Evolutionary conservation across 2,329 filamentous ascomycete genomes (phyloP).

Genomic region (Zymoseptoria crescenta): DNA sequence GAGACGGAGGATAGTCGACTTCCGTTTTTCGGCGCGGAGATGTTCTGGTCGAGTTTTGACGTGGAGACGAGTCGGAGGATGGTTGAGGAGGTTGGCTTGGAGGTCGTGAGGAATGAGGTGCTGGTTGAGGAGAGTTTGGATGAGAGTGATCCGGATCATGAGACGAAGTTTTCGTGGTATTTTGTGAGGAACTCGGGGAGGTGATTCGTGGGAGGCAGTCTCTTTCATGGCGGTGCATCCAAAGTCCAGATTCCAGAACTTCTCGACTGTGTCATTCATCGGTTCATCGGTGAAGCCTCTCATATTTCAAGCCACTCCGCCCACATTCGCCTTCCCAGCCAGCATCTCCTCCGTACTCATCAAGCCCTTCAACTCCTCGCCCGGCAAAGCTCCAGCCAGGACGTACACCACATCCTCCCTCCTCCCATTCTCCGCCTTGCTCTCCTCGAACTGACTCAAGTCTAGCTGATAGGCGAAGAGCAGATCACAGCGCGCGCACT

Average conservation of each 20-base stretch:
- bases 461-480: slow-evolving; percentile 57
- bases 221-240: too few relatives aligned
- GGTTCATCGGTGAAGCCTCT: neutral
- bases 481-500: slow-evolving; percentile 54
- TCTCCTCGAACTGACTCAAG: slow-evolving; percentile 39
- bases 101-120: slow-evolving; percentile 10
- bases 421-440: slow-evolving; percentile 24
- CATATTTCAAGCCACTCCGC: neutral
- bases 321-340: slow-evolving; percentile 4
- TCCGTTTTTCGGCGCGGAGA: slow-evolving; percentile 13
- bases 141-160: slow-evolving; percentile 5
- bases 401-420: slow-evolving; percentile 50
- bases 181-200: slow-evolving; percentile 7
- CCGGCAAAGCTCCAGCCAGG: slow-evolving; percentile 51
- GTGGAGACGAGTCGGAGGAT: slow-evolving; percentile 31
- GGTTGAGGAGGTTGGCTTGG: slow-evolving; percentile 30
- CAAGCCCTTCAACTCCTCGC: slow-evolving; percentile 53
- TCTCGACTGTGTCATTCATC: neutral
- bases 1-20: slow-evolving; percentile 8
- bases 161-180: slow-evolving; percentile 13
- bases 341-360: slow-evolving; percentile 50
- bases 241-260: neutral
- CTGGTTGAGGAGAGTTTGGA: slow-evolving; percentile 6
- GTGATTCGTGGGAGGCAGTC: too few relatives aligned
- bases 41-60: slow-evolving; percentile 19